These are phyloP conservation scores for Trametes villosa DNA, from an alignment of 768 basidiomycete genomes.

Conservation along the genomic window DNA sequence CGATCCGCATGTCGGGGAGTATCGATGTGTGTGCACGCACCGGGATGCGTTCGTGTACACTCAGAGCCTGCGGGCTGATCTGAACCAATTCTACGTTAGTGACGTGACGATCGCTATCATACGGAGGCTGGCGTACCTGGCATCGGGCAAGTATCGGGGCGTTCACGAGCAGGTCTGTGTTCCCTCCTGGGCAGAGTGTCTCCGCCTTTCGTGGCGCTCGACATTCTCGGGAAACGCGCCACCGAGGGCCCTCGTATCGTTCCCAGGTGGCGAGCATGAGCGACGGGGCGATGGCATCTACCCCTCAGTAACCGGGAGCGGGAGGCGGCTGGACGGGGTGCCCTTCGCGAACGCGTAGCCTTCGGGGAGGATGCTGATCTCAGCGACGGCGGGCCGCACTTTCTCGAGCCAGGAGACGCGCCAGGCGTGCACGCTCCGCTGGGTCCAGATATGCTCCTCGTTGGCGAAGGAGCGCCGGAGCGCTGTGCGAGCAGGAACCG, in stretches of 20 bases:
- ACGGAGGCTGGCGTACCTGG: no score
- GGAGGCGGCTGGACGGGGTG: slow-evolving; percentile 50
- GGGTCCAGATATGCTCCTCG: slow-evolving; percentile 92
- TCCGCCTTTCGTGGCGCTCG: slow-evolving; percentile 87
- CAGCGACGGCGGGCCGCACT: slow-evolving; percentile 57
- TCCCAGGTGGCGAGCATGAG: slow-evolving; percentile 45
- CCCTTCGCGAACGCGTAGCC: slow-evolving; percentile 32
- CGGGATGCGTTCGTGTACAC: no score
- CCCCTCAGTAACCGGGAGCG: slow-evolving; percentile 63
- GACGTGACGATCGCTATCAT: no score
- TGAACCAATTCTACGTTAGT: no score
- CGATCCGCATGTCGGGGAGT: no score
- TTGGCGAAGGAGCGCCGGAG: slow-evolving; percentile 85
- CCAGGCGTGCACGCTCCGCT: slow-evolving; percentile 74
- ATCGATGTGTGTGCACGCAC: no score
- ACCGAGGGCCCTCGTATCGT: slow-evolving; percentile 68
- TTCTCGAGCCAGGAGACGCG: slow-evolving; percentile 73
- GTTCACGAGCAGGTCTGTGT: no score
- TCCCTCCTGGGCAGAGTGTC: no score
- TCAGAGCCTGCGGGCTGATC: no score
- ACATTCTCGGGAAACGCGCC: slow-evolving; percentile 94
- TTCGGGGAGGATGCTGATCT: slow-evolving; percentile 53
- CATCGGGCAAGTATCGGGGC: no score
- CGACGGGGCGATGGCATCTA: slow-evolving; percentile 30
- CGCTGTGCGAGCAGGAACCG: slow-evolving; percentile 86